Conservation (phyloP, 306 rosid genomes). For the Prunus mira region DNA sequence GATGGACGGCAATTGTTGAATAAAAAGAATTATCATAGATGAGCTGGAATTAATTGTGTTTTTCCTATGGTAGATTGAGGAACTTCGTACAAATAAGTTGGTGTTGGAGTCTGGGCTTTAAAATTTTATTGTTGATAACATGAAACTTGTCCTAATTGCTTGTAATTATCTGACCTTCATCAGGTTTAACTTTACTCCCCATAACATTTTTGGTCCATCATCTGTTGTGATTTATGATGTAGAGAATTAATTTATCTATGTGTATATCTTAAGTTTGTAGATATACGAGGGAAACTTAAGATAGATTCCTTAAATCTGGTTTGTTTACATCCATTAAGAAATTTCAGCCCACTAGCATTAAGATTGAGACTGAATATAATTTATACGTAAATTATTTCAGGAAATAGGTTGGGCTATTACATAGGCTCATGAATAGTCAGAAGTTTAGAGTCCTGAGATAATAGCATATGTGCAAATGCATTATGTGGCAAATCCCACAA, state of each 20-base stretch:
- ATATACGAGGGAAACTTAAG: background rate
- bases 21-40: no score
- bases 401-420: background rate
- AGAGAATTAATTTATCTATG: background rate
- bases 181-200: background rate
- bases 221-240: background rate
- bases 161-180: background rate
- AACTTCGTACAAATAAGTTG: background rate
- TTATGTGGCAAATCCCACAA: constrained; percentile 3
- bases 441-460: background rate
- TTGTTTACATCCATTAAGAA: background rate
- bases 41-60: background rate
- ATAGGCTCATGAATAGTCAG: background rate
- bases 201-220: background rate
- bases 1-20: no score
- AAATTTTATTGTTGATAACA: background rate
- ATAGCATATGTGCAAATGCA: constrained; percentile 10
- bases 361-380: background rate
- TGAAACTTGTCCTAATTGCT: background rate
- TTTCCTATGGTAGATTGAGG: background rate
- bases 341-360: background rate
- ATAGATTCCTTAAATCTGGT: background rate
- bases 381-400: background rate
- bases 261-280: background rate
- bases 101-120: background rate